Evolutionary conservation across 164 flowering plant genomes (phyloP).

Genomic region (Magnolia officinalis): DNA sequence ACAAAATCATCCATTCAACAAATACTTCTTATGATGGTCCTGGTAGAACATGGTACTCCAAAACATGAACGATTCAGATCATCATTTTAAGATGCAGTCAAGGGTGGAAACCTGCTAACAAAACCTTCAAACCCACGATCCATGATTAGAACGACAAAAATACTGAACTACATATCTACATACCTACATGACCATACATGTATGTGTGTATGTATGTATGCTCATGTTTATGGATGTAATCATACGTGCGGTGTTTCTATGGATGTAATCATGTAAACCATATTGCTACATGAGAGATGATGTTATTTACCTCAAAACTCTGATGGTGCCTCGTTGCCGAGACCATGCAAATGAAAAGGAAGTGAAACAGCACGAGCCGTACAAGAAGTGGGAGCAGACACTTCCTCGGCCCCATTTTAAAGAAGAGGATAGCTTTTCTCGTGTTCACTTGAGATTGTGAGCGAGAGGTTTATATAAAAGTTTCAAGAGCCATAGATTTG

Average conservation of each 20-base stretch:
- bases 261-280: not conserved
- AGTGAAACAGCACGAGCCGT: not conserved
- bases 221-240: not conserved
- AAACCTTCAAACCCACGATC: too few species aligned
- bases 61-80: too few species aligned
- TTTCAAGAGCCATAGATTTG: not conserved
- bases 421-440: not conserved
- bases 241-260: not conserved
- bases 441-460: not conserved
- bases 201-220: not conserved
- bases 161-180: not conserved
- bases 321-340: slow-evolving; percentile 6
- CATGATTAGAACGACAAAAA: not conserved
- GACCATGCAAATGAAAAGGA: not conserved
- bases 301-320: slow-evolving; percentile 8
- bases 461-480: not conserved
- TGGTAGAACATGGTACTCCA: too few species aligned
- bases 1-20: too few species aligned
- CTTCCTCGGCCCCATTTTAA: not conserved
- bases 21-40: too few species aligned
- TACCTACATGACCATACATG: not conserved
- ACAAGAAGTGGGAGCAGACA: not conserved
- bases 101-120: too few species aligned
- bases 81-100: too few species aligned
- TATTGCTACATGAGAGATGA: not conserved